Evolutionary conservation across 495 filamentous ascomycete genomes (phyloP).

Genomic region (Penicillium ucsense): DNA sequence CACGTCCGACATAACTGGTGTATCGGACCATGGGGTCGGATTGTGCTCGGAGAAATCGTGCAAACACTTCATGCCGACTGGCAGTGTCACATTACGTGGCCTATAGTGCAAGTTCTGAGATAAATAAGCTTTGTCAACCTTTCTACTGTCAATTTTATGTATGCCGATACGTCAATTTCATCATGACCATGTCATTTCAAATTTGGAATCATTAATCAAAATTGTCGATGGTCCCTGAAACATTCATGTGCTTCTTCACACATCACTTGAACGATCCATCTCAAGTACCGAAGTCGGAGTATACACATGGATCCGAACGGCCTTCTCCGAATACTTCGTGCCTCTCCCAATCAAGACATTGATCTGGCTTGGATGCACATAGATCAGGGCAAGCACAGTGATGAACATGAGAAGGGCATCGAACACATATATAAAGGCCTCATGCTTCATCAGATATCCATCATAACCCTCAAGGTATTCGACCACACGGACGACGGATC

Average conservation of each 20-base stretch:
- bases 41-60: constrained; percentile 11
- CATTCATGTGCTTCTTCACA: neutral
- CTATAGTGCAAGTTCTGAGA: constrained; percentile 1
- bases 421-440: constrained; percentile 55
- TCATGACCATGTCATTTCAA: too few species aligned
- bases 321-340: constrained; percentile 7
- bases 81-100: constrained; percentile 14
- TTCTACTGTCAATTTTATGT: too few species aligned
- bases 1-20: constrained; percentile 15
- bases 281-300: constrained; percentile 5
- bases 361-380: constrained; percentile 24
- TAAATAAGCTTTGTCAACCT: neutral
- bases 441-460: constrained; percentile 42
- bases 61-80: constrained; percentile 7
- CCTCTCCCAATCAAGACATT: constrained; percentile 15
- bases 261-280: constrained; percentile 1
- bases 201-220: too few species aligned
- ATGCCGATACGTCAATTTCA: too few species aligned
- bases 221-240: too few species aligned
- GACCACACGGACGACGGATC: constrained; percentile 50
- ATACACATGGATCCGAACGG: constrained; percentile 9
- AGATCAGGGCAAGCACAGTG: constrained; percentile 40
- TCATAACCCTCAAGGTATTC: constrained; percentile 51
- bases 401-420: constrained; percentile 50
- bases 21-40: constrained; percentile 11